Conservation (phyloP, 2,329 filamentous ascomycete species). For the Alternaria novae-zelandiae region DNA sequence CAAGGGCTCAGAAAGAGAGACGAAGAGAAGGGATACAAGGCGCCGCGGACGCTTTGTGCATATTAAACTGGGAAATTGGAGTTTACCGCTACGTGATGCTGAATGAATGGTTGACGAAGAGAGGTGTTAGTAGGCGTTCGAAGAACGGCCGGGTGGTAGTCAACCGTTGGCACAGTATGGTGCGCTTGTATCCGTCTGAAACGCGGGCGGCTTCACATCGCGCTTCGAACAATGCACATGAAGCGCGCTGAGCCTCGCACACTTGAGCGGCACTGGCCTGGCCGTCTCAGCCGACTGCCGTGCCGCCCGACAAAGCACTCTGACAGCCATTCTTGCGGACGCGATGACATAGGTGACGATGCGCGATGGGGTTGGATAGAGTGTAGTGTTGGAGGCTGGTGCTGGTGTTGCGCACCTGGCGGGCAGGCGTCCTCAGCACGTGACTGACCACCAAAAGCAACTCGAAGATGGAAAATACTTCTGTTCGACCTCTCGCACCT, state of each 20-base stretch:
- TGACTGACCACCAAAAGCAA: conserved; percentile 1
- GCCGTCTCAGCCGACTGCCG: conserved; percentile 38
- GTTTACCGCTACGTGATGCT: conserved; percentile 31
- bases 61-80: conserved; percentile 43
- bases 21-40: conserved; percentile 36
- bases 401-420: background rate
- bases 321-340: conserved; percentile 8
- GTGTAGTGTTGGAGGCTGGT: background rate
- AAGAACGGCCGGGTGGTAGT: conserved; percentile 34
- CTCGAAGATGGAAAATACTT: background rate
- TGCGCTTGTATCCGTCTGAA: conserved; percentile 44
- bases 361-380: background rate
- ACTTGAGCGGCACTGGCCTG: conserved; percentile 26
- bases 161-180: conserved; percentile 45
- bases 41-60: conserved; percentile 44
- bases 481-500: background rate
- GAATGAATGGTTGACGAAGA: conserved; percentile 31
- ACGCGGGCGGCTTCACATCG: conserved; percentile 44
- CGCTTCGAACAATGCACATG: conserved; percentile 47
- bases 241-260: conserved; percentile 46
- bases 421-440: background rate
- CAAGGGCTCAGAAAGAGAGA: conserved; percentile 38
- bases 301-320: conserved; percentile 20
- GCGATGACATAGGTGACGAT: conserved; percentile 5
- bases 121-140: conserved; percentile 33